These are phyloP conservation scores for Sclerotinia minor DNA, from an alignment of 2,329 filamentous ascomycete species.

Conservation along the genomic window DNA sequence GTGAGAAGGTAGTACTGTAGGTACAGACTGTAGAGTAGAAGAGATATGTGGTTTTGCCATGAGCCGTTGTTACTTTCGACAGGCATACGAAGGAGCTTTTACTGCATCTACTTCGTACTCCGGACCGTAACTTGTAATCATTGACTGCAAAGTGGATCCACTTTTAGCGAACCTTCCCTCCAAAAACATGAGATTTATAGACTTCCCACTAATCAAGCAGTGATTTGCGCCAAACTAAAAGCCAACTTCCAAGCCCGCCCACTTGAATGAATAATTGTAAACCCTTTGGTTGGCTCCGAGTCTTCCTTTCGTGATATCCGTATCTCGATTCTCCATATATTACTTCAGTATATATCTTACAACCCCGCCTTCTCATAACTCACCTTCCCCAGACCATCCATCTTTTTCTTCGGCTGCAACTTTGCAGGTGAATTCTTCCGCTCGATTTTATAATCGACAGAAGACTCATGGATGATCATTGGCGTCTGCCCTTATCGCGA, in stretches of 20 bases:
- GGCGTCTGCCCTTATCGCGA: slow-evolving; percentile 57
- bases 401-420: slow-evolving; percentile 37
- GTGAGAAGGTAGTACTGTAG: neutral
- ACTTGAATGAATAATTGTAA: slow-evolving; percentile 12
- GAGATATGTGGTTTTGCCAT: neutral
- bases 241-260: slow-evolving; percentile 18
- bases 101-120: neutral
- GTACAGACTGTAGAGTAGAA: no score
- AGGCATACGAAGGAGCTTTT: neutral
- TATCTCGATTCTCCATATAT: slow-evolving; percentile 19
- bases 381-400: slow-evolving; percentile 26
- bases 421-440: slow-evolving; percentile 32
- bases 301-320: slow-evolving; percentile 12
- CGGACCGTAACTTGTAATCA: neutral
- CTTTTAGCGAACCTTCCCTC: slow-evolving; percentile 16
- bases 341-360: slow-evolving; percentile 20
- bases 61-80: neutral
- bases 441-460: slow-evolving; percentile 33
- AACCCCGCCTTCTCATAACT: slow-evolving; percentile 31
- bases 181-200: slow-evolving; percentile 11
- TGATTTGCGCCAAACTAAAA: slow-evolving; percentile 22
- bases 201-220: slow-evolving; percentile 17
- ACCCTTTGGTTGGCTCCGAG: slow-evolving; percentile 16
- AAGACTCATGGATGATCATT: slow-evolving; percentile 54
- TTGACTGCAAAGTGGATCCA: slow-evolving; percentile 15